Percentiles rank a stretch among this genome's conserved stretches.
Evolutionary conservation across 345 rosid genomes (phyloP).

Genomic region (Eucalyptus victrix): DNA sequence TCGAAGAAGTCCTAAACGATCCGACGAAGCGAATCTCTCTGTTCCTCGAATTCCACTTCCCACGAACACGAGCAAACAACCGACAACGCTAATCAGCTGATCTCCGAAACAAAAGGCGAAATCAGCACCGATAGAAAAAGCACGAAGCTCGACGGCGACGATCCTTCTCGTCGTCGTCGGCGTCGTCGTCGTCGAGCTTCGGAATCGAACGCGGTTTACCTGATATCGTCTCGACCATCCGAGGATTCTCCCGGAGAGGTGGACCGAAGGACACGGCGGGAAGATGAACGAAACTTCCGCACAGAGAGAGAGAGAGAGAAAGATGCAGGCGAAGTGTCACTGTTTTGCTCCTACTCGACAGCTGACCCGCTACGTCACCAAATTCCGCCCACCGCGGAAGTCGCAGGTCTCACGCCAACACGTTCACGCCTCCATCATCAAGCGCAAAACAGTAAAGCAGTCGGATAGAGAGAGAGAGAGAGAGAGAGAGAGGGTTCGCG

Average conservation of each 20-base stretch:
- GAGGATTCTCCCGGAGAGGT: not conserved
- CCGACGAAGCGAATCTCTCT: not conserved
- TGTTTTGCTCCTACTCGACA: not conserved
- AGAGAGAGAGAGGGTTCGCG: not conserved
- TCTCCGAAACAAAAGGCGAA: not conserved
- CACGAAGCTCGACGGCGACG: not conserved
- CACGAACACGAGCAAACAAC: not conserved
- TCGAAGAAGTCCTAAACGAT: not conserved
- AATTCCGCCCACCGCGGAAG: not conserved
- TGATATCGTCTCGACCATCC: not conserved
- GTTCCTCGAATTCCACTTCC: not conserved
- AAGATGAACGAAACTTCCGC: not conserved
- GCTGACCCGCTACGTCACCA: not conserved
- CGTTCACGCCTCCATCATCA: not conserved
- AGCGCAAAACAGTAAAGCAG: not conserved
- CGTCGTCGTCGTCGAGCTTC: not conserved
- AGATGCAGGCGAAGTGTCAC: not conserved
- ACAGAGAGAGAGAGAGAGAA: not conserved
- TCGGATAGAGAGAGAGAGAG: not conserved
- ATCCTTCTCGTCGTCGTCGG: not conserved
- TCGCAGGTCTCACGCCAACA: not conserved
- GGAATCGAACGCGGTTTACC: not conserved
- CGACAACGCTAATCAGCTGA: not conserved
- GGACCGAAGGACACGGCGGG: not conserved
- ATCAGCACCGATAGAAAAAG: not conserved